These are phyloP conservation scores for Aschersonia sp. DNA, from an alignment of 2,329 filamentous ascomycete genomes.

Conservation along the genomic window DNA sequence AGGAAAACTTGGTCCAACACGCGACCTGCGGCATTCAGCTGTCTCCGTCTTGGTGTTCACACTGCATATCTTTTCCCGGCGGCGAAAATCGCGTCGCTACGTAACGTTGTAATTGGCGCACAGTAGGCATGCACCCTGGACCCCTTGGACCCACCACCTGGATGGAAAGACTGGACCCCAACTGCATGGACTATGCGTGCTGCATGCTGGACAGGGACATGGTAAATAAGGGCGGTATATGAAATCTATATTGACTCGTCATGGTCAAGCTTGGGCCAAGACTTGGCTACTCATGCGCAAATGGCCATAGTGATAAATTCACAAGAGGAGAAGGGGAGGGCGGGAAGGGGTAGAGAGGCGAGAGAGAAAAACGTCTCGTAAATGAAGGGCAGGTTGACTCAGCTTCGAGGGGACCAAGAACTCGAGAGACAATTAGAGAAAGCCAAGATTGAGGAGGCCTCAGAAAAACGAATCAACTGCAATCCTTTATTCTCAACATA, in stretches of 20 bases:
- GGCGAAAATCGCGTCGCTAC: too few species aligned
- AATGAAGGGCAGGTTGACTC: background rate
- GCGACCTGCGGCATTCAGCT: too few species aligned
- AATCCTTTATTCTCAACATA: too few species aligned
- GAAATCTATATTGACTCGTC: background rate
- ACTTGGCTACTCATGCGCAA: background rate
- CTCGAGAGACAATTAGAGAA: background rate
- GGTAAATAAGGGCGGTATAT: background rate
- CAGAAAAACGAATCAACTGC: too few species aligned
- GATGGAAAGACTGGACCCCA: too few species aligned
- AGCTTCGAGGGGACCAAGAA: background rate
- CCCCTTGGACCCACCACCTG: too few species aligned
- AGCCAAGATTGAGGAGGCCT: background rate
- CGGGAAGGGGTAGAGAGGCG: background rate
- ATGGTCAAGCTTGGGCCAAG: background rate
- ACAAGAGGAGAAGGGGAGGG: too few species aligned
- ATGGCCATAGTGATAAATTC: background rate
- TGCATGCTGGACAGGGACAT: background rate
- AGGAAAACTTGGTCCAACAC: too few species aligned
- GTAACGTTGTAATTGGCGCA: too few species aligned
- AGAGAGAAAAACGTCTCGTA: background rate
- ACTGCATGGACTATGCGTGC: background rate
- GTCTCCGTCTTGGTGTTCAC: too few species aligned
- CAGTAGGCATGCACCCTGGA: background rate
- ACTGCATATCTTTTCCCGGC: too few species aligned